These are phyloP conservation scores for Bretschneidera sinensis DNA, from an alignment of 345 rosid species.

Conservation along the genomic window DNA sequence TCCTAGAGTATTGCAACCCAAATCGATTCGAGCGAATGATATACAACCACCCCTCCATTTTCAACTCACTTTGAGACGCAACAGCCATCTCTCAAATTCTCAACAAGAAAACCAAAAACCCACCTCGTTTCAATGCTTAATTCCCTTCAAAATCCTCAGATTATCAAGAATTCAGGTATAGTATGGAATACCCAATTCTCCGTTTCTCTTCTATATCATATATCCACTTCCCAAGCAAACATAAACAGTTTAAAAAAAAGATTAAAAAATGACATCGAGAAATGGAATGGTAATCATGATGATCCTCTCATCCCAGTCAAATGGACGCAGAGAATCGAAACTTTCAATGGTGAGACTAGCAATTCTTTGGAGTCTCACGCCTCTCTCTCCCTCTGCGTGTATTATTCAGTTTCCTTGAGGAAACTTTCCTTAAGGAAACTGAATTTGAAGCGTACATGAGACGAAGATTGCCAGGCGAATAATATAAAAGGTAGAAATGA, in stretches of 20 bases:
- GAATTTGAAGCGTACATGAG: constrained; percentile 17
- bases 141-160: neutral
- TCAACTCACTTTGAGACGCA: constrained; percentile 32
- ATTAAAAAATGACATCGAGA: neutral
- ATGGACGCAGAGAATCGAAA: constrained; percentile 1
- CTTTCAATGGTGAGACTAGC: neutral
- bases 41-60: constrained; percentile 92
- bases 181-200: neutral
- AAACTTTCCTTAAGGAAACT: constrained; percentile 16
- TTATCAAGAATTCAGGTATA: neutral
- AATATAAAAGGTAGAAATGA: neutral
- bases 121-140: neutral
- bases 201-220: neutral
- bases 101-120: neutral
- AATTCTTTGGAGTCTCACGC: neutral
- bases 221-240: neutral
- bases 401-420: constrained; percentile 3
- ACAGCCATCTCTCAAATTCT: constrained; percentile 31
- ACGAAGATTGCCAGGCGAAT: constrained; percentile 31
- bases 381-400: neutral
- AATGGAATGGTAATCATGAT: neutral
- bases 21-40: constrained; percentile 71
- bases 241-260: neutral
- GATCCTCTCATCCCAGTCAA: constrained; percentile 17
- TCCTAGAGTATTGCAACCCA: constrained; percentile 77